Evolutionary conservation across 2,329 filamentous ascomycete species (phyloP).

Genomic region (Trichoderma sp.): DNA sequence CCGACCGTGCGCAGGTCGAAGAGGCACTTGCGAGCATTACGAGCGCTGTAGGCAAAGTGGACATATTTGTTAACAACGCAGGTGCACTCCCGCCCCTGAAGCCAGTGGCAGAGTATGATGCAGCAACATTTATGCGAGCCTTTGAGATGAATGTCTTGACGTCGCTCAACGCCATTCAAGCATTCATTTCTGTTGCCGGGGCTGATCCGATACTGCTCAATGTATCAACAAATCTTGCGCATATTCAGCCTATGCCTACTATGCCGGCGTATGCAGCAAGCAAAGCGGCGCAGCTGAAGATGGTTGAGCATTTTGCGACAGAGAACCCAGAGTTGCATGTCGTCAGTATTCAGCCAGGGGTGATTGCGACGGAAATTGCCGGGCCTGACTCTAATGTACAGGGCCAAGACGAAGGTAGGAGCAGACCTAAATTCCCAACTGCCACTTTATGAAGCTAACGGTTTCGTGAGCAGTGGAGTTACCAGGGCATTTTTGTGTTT

Average conservation of each 20-base stretch:
- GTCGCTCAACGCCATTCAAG: not conserved
- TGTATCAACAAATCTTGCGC: not conserved
- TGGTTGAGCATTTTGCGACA: not conserved
- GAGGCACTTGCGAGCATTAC: not conserved
- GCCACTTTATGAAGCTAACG: not conserved
- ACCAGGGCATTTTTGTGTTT: not conserved
- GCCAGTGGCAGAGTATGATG: not conserved
- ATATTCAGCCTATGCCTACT: not conserved
- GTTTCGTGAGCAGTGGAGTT: not conserved
- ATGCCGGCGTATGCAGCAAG: not conserved
- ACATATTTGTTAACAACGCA: not conserved
- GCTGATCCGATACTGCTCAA: not conserved
- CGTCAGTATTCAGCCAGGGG: not conserved
- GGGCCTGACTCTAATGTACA: not conserved
- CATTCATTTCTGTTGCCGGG: not conserved
- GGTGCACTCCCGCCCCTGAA: not conserved
- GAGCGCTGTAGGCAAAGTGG: not conserved
- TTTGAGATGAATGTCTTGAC: not conserved
- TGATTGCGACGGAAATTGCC: constrained; percentile 1
- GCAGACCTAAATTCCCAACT: not conserved
- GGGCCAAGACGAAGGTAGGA: not conserved
- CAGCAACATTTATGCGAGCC: not conserved
- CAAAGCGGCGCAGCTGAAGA: not conserved
- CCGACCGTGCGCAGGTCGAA: not conserved
- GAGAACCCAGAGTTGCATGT: constrained; percentile 1